A percentile compares a stretch with the other conserved stretches of the same genome.
Evolutionary conservation across 192 early-diverging fungal species (phyloP).

Genomic region (Coemansia sp.): DNA sequence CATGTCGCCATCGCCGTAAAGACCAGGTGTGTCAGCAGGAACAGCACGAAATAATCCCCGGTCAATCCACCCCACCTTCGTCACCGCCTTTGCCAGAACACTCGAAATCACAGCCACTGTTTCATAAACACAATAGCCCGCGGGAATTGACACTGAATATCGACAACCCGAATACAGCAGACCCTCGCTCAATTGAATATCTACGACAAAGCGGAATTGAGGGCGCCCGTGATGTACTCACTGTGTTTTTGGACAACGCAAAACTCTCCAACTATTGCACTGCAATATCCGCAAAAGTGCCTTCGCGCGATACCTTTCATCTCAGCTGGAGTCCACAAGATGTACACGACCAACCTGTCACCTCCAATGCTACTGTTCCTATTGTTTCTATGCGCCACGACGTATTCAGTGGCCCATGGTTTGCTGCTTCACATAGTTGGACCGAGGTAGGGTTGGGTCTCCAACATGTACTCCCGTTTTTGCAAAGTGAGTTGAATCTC

Average conservation of each 20-base stretch:
- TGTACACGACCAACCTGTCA: too few species aligned
- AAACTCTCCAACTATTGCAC: conserved; percentile 15
- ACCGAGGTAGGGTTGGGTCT: conserved; percentile 12
- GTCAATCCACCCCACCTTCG: conserved; percentile 12
- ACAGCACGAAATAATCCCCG: not conserved
- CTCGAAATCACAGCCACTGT: too few species aligned
- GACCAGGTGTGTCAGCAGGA: not conserved
- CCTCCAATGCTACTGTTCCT: too few species aligned
- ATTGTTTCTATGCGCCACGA: conserved; percentile 14
- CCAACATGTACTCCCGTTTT: conserved; percentile 32
- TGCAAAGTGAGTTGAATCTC: conserved; percentile 42
- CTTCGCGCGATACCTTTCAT: too few species aligned
- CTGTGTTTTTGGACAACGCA: conserved; percentile 22
- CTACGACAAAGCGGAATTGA: too few species aligned
- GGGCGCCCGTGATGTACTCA: conserved; percentile 3
- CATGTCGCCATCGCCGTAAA: not conserved
- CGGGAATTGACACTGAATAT: not conserved
- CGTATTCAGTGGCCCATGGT: conserved; percentile 32
- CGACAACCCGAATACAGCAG: too few species aligned
- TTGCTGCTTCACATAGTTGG: conserved; percentile 15
- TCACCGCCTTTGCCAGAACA: too few species aligned
- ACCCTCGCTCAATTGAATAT: too few species aligned
- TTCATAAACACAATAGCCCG: too few species aligned
- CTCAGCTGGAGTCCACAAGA: too few species aligned
- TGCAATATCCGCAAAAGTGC: not conserved